These are phyloP conservation scores for Candida peoriensis DNA, from an alignment of 805 yeast species.

Conservation along the genomic window DNA sequence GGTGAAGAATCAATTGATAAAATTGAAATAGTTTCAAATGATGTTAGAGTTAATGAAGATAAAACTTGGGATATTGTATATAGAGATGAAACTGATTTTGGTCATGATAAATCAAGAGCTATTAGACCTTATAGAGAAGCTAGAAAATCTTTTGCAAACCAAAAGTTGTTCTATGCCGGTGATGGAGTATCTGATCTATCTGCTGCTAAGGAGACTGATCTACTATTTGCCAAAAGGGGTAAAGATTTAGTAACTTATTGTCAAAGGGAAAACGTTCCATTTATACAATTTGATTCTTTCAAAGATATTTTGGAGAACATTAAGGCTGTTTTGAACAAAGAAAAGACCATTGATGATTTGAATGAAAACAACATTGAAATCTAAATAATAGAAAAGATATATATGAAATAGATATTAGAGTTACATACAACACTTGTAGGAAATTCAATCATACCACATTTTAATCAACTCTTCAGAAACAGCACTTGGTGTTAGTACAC, in stretches of 20 bases:
- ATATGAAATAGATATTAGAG: neutral
- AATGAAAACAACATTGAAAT: conserved; percentile 26
- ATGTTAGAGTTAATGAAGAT: conserved; percentile 50
- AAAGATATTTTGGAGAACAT: conserved; percentile 66
- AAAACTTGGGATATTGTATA: conserved; percentile 80
- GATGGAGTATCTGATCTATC: conserved; percentile 95
- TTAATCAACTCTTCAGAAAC: conserved; percentile 98
- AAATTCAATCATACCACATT: conserved; percentile 84
- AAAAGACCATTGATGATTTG: conserved; percentile 29
- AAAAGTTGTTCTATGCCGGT: conserved; percentile 86
- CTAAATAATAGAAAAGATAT: neutral
- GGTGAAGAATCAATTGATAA: conserved; percentile 70
- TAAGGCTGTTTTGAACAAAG: conserved; percentile 45
- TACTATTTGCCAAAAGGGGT: conserved; percentile 90
- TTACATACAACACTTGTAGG: no score
- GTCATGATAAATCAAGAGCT: conserved; percentile 90
- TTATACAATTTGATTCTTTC: conserved; percentile 74
- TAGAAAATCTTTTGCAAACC: conserved; percentile 35
- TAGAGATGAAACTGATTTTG: conserved; percentile 81
- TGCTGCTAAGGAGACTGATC: conserved; percentile 93
- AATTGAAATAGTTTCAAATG: conserved; percentile 80
- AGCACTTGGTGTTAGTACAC: conserved; percentile 95
- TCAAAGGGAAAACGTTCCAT: conserved; percentile 73
- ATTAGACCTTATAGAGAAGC: conserved; percentile 44
- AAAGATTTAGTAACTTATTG: conserved; percentile 86